A percentile compares a stretch with the other conserved stretches of the same genome.
phyloP scores from a whole-genome alignment of 2,329 filamentous ascomycete genomes.

The Ustulina deusta region DNA sequence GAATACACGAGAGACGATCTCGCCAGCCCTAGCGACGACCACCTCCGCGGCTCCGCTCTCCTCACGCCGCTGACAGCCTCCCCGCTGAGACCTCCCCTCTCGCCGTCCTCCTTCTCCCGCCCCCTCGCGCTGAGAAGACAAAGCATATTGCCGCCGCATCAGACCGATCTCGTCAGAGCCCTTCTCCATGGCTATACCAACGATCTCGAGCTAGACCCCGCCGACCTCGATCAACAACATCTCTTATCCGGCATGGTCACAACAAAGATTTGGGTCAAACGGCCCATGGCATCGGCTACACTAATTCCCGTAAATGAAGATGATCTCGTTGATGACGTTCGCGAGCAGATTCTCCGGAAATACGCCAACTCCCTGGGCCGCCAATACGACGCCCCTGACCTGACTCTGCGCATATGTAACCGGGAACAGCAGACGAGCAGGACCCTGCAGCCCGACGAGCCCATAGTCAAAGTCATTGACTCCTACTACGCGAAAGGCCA shows the following conservation, averaged over 20 bases:
- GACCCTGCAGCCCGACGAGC: constrained; percentile 85
- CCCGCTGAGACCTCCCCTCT: constrained; percentile 35
- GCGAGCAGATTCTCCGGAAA: constrained; percentile 91
- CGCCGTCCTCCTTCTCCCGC: constrained; percentile 45
- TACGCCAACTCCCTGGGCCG: constrained; percentile 93
- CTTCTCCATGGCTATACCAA: constrained; percentile 61
- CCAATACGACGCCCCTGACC: constrained; percentile 90
- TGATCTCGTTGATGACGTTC: constrained; percentile 92
- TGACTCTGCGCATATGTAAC: constrained; percentile 81
- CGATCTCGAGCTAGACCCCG: constrained; percentile 54
- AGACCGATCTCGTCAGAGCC: constrained; percentile 62
- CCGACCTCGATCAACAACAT: constrained; percentile 52
- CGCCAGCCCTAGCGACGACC: constrained; percentile 37
- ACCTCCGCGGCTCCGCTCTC: constrained; percentile 37
- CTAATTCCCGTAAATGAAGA: constrained; percentile 87
- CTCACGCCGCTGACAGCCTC: constrained; percentile 36
- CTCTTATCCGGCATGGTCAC: constrained; percentile 67
- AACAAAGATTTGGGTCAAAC: constrained; percentile 95
- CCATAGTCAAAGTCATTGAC: constrained; percentile 81
- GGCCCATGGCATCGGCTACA: constrained; percentile 86
- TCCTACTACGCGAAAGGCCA: constrained; percentile 88
- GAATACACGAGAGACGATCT: constrained; percentile 17
- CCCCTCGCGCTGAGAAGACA: constrained; percentile 54
- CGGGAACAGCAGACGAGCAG: constrained; percentile 76
- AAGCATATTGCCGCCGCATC: constrained; percentile 60